Conservation (phyloP, 306 rosid species). For the Acmispon strigosus region DNA sequence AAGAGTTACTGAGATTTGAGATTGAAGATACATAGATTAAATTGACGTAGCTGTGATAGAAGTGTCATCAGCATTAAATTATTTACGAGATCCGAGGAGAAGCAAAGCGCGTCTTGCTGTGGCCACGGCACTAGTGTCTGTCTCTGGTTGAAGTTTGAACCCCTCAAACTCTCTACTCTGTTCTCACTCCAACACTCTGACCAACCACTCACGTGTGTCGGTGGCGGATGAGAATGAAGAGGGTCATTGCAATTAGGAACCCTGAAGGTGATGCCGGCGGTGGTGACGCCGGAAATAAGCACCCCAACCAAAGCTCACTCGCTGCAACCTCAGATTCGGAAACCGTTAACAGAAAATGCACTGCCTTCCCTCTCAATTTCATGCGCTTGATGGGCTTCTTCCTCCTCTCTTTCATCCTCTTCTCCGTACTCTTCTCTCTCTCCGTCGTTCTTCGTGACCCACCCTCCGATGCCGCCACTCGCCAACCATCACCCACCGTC, state of each 20-base stretch:
- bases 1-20: too few species aligned
- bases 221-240: slow-evolving; percentile 31
- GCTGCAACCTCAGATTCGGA: slow-evolving; percentile 17
- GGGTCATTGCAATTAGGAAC: slow-evolving; percentile 28
- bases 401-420: slow-evolving; percentile 47
- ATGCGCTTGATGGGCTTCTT: slow-evolving; percentile 60
- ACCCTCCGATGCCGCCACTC: slow-evolving; percentile 50
- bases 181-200: too few species aligned
- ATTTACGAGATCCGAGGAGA: too few species aligned
- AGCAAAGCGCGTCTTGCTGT: too few species aligned
- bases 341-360: slow-evolving; percentile 20
- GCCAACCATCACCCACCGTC: slow-evolving; percentile 23
- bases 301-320: neutral
- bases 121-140: too few species aligned
- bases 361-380: slow-evolving; percentile 14
- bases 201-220: too few species aligned
- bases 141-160: too few species aligned
- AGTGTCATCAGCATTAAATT: too few species aligned
- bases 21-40: too few species aligned
- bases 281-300: too few species aligned
- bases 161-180: too few species aligned
- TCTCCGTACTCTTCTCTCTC: slow-evolving; percentile 69
- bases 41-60: too few species aligned
- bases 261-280: neutral
- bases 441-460: slow-evolving; percentile 69